Evolutionary conservation across 768 basidiomycete genomes (phyloP).

Genomic region (Tylopilus felleus): DNA sequence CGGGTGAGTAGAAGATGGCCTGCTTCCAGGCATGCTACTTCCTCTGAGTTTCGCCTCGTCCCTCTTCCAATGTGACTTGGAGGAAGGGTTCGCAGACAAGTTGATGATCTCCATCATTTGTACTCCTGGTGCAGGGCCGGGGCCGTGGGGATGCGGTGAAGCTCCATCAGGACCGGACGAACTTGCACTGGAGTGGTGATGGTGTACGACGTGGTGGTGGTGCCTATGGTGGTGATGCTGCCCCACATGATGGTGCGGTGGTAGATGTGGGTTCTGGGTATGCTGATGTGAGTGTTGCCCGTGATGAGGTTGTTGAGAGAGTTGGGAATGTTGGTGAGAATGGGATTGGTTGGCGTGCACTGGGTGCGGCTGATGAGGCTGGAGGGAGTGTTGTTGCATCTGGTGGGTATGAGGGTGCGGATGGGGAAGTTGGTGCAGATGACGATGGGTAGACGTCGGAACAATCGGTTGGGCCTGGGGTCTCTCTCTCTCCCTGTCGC

Average conservation of each 20-base stretch:
- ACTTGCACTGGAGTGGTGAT: constrained; percentile 42
- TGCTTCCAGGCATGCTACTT: constrained; percentile 30
- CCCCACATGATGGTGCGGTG: constrained; percentile 44
- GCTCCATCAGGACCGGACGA: constrained; percentile 27
- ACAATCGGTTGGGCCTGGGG: constrained; percentile 24
- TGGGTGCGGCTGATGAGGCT: constrained; percentile 27
- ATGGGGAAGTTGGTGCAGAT: constrained; percentile 33
- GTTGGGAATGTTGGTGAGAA: constrained; percentile 34
- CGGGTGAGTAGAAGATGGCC: constrained; percentile 39
- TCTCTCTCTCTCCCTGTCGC: constrained; percentile 32
- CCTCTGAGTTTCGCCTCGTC: constrained; percentile 30
- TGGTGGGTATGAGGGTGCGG: constrained; percentile 35
- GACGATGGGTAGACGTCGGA: constrained; percentile 28
- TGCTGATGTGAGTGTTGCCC: constrained; percentile 34
- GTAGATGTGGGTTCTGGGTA: constrained; percentile 31
- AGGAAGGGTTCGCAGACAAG: constrained; percentile 34
- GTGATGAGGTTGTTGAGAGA: constrained; percentile 22
- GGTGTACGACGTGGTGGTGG: constrained; percentile 44
- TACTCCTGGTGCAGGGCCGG: constrained; percentile 34
- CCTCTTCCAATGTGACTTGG: constrained; percentile 39
- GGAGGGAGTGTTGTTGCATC: constrained; percentile 21
- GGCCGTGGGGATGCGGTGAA: constrained; percentile 34
- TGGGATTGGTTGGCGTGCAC: constrained; percentile 30
- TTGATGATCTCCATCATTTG: constrained; percentile 54
- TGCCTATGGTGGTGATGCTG: constrained; percentile 49